phyloP scores from a whole-genome alignment of 495 filamentous ascomycete genomes.

The Hypoxylon cercidicola region DNA sequence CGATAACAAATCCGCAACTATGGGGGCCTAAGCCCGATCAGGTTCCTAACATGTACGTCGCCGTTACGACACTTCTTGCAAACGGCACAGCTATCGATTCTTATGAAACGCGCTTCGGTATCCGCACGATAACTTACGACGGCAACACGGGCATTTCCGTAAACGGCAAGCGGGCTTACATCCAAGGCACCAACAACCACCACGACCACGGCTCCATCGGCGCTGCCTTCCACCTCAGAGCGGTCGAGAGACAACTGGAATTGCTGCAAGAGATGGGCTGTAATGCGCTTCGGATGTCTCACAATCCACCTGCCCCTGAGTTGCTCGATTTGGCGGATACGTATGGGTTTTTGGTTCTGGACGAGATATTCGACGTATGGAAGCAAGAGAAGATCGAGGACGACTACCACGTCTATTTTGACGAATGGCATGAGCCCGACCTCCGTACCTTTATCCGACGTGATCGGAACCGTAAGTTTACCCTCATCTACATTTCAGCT shows the following conservation, averaged over 20 bases:
- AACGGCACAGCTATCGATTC: slow-evolving; percentile 50
- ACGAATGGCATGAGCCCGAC: slow-evolving; percentile 60
- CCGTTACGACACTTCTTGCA: slow-evolving; percentile 48
- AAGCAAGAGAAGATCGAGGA: slow-evolving; percentile 51
- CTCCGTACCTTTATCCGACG: slow-evolving; percentile 58
- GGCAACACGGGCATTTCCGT: slow-evolving; percentile 52
- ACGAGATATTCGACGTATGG: slow-evolving; percentile 63
- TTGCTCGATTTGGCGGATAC: slow-evolving; percentile 67
- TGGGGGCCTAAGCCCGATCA: slow-evolving; percentile 61
- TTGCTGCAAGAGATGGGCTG: slow-evolving; percentile 59
- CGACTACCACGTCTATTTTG: slow-evolving; percentile 60
- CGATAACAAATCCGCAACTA: slow-evolving; percentile 51
- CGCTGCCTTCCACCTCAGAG: slow-evolving; percentile 57
- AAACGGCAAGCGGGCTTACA: slow-evolving; percentile 51
- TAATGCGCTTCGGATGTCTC: slow-evolving; percentile 61
- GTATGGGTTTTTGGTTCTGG: slow-evolving; percentile 67
- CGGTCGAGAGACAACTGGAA: slow-evolving; percentile 56
- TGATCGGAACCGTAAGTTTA: slow-evolving; percentile 55
- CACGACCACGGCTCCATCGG: slow-evolving; percentile 60
- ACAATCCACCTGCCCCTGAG: slow-evolving; percentile 63
- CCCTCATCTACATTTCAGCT: too few relatives aligned
- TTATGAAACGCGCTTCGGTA: slow-evolving; percentile 61
- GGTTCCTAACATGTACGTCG: slow-evolving; percentile 58
- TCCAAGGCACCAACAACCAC: slow-evolving; percentile 60
- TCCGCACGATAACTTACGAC: slow-evolving; percentile 54